Evolutionary conservation across 768 basidiomycete genomes (phyloP).

Genomic region (Pulveroboletus sp.): DNA sequence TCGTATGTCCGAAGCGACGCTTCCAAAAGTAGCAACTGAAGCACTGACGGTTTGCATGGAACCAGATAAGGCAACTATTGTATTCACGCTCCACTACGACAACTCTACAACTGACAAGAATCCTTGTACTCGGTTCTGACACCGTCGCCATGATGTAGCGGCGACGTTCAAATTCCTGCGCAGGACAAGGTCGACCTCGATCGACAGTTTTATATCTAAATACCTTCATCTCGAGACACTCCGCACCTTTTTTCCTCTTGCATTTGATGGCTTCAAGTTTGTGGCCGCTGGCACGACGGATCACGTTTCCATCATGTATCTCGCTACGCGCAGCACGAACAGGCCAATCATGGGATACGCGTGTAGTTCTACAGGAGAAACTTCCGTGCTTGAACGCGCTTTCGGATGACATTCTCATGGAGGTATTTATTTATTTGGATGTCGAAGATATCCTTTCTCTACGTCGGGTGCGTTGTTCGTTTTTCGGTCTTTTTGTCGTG

Average conservation of each 20-base stretch:
- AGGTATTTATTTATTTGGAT: constrained; percentile 34
- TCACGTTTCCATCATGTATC: constrained; percentile 19
- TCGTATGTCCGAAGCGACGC: no score
- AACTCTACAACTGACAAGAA: constrained; percentile 11
- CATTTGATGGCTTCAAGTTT: constrained; percentile 21
- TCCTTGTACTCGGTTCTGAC: constrained; percentile 18
- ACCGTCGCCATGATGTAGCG: constrained; percentile 23
- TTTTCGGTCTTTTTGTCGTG: not conserved
- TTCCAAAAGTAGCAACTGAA: no score
- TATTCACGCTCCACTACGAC: constrained; percentile 12
- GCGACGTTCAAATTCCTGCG: constrained; percentile 8
- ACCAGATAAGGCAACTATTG: constrained; percentile 23
- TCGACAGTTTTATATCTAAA: constrained; percentile 26
- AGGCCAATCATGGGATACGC: constrained; percentile 26
- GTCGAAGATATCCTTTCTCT: constrained; percentile 37
- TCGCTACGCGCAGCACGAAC: constrained; percentile 9
- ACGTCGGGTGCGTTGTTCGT: constrained; percentile 31
- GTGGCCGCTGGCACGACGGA: constrained; percentile 15
- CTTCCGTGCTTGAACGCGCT: constrained; percentile 31
- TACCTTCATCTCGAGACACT: constrained; percentile 1
- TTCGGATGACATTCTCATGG: constrained; percentile 40
- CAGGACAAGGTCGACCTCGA: constrained; percentile 21
- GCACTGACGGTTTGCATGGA: not conserved
- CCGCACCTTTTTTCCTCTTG: constrained; percentile 6
- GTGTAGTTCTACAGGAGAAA: constrained; percentile 17